Evolutionary conservation across 208 protist species (phyloP).

Genomic region (Leishmania martiniquensis): DNA sequence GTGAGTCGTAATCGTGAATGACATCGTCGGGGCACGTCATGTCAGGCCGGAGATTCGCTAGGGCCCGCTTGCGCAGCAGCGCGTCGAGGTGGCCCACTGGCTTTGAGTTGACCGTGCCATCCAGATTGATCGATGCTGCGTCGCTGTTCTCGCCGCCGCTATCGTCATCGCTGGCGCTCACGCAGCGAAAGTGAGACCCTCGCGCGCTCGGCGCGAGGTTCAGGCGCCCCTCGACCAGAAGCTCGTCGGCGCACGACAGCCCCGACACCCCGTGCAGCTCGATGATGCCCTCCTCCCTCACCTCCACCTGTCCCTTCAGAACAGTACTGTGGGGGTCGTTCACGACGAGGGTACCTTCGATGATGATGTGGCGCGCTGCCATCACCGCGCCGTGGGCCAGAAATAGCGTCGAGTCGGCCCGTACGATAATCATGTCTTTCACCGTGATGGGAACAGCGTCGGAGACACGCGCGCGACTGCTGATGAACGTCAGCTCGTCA

Average conservation of each 20-base stretch:
- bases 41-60: conserved; percentile 40
- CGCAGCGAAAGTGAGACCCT: conserved; percentile 21
- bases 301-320: conserved; percentile 30
- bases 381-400: conserved; percentile 21
- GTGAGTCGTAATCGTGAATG: conserved; percentile 41
- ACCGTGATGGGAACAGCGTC: conserved; percentile 25
- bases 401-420: conserved; percentile 14
- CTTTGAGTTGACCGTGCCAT: not conserved
- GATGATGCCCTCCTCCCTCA: conserved; percentile 33
- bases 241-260: conserved; percentile 17
- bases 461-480: conserved; percentile 31
- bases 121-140: not conserved
- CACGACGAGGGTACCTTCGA: conserved; percentile 25
- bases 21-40: conserved; percentile 49
- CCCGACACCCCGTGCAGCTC: conserved; percentile 26
- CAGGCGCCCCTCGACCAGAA: conserved; percentile 25
- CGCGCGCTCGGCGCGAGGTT: conserved; percentile 1
- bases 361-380: conserved; percentile 16
- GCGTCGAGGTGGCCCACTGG: not conserved
- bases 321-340: conserved; percentile 25
- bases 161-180: conserved; percentile 1
- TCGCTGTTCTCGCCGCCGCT: not conserved
- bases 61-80: conserved; percentile 16
- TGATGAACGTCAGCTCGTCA: conserved; percentile 44
- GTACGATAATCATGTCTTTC: conserved; percentile 13